Evolutionary conservation across 1,284 basidiomycete species (phyloP), one percentile per base, ranked within the genome.

Genomic region (Malassezia psittaci): DNA sequence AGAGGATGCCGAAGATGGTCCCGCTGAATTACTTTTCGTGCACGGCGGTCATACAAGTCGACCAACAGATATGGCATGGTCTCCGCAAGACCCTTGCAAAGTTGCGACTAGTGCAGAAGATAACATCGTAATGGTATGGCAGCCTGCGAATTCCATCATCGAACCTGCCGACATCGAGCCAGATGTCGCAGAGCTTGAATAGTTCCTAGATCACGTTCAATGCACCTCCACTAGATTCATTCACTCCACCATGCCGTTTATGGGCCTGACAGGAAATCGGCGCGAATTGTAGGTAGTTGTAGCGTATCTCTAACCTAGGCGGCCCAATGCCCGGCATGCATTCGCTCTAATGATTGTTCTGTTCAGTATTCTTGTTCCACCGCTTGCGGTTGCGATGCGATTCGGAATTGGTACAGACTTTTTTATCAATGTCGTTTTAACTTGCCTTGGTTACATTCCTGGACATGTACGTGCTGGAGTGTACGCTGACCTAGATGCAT

Each of bases 1-100:
- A 2, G 93, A 98, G 66, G 93, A 98, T 71, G 88, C 90, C 49
- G 94, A 98, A 76, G 93, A 98, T 71, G 93, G 94, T 7, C 63
- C 94, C 3, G 91, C 93, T 2, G 72, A 74, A 44, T 51, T 74
- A 8, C 57, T 74, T 32, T 74, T 74, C 51, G 68, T 73, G 0
- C 72, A 74, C 40, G 72, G 72, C 18, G 72, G 72, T 2, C 72
- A 74, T 48, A 74, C 70, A 9, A 63, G 63, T 19, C 47, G 71
- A 5, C 68, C 71, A 11, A 70, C 71, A 0, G 72, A 74, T 57
- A 49, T 74, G 4, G 63, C 57, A 9, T 74, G 70, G 71, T 67
- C 64, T 41, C 71, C 69, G 4, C 65, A 70, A 44, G 61, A 66
- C 48, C 63, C 65, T 34, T 73, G 70, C 68, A 66, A 67, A 19